Evolutionary conservation across 306 rosid species (phyloP).

Genomic region (Leucaena leucocephala): DNA sequence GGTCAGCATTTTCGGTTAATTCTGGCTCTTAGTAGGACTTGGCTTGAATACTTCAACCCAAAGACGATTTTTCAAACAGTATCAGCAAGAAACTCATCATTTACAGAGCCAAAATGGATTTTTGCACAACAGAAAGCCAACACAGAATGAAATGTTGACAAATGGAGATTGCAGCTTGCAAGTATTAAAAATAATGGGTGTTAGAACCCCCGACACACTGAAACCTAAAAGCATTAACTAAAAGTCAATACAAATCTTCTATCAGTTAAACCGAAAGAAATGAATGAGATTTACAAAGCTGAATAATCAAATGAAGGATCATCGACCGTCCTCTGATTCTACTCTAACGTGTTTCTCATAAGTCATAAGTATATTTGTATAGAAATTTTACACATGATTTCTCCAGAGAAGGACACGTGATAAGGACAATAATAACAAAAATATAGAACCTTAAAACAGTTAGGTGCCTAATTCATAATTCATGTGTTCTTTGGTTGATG

Average conservation of each 20-base stretch:
- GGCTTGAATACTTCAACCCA: not conserved
- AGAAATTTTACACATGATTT: not conserved
- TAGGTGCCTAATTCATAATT: not conserved
- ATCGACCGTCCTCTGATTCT: not conserved
- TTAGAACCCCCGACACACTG: not conserved
- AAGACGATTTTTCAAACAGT: not conserved
- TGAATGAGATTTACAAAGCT: slow-evolving; percentile 18
- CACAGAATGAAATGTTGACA: not conserved
- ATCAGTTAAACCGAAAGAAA: not conserved
- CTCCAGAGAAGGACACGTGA: not conserved
- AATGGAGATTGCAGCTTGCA: not conserved
- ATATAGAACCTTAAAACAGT: not conserved
- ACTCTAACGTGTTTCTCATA: not conserved
- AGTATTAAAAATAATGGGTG: not conserved
- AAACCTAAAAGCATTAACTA: not conserved
- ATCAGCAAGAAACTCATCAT: not conserved
- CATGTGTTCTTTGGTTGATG: not conserved
- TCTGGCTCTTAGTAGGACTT: not conserved
- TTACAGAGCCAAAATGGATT: not conserved
- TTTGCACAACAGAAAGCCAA: not conserved
- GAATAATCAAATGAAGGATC: not conserved
- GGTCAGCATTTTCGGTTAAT: not conserved
- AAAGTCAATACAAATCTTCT: not conserved
- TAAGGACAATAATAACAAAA: slow-evolving; percentile 1
- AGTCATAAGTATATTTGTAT: not conserved